Conservation (phyloP, 345 rosid genomes). For the Eucalyptus polybractea region DNA sequence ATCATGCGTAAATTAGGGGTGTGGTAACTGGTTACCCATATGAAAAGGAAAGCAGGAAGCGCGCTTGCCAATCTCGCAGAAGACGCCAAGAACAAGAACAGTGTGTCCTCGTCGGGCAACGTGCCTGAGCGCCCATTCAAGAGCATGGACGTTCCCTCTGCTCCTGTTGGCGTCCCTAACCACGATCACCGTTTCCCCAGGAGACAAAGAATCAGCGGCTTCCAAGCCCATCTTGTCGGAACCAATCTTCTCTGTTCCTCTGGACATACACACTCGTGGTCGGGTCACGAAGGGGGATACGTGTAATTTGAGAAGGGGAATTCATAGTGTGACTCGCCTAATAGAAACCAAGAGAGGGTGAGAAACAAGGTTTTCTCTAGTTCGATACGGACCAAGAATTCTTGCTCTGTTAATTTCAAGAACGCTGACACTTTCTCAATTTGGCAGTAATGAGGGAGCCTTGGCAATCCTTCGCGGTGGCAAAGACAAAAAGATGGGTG, state of each 20-base stretch:
- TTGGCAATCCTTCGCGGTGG: background rate
- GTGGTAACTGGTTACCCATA: constrained; percentile 4
- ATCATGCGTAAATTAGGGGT: background rate
- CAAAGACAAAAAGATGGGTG: background rate
- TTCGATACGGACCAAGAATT: background rate
- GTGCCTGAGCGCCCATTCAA: constrained; percentile 37
- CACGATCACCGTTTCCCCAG: constrained; percentile 12
- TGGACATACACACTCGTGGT: background rate
- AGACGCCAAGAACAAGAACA: constrained; percentile 25
- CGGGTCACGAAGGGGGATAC: background rate
- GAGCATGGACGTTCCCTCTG: constrained; percentile 15
- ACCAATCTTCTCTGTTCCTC: background rate
- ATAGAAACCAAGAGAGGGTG: background rate
- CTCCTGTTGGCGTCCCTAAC: constrained; percentile 22
- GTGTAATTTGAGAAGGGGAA: background rate
- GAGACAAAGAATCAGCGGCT: background rate
- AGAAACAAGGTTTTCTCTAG: background rate
- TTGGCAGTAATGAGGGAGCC: background rate
- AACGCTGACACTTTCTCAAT: background rate
- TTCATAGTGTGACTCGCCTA: background rate
- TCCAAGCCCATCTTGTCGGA: background rate
- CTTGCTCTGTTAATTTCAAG: background rate
- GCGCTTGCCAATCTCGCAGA: constrained; percentile 12
- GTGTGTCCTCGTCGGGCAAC: constrained; percentile 20
- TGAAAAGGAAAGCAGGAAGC: constrained; percentile 16